Percentiles rank a stretch among this genome's conserved stretches.
Evolutionary conservation across 495 filamentous ascomycete genomes (phyloP).

Genomic region (Daldinia childiae): DNA sequence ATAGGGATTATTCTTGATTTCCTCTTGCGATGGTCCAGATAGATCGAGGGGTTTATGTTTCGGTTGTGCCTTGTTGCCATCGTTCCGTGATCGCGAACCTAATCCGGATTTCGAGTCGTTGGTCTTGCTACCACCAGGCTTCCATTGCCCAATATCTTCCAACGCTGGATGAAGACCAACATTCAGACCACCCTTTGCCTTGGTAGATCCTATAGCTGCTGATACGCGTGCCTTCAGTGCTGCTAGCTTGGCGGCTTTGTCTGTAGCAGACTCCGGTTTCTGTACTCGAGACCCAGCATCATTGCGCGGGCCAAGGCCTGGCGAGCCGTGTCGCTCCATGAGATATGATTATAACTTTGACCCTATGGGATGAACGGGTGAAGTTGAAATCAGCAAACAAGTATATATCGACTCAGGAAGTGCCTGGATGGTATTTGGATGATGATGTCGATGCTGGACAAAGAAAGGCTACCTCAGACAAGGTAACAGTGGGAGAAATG

Average conservation of each 20-base stretch:
- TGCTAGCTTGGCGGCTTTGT: constrained; percentile 59
- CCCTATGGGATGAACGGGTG: background rate
- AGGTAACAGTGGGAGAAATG: background rate
- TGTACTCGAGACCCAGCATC: constrained; percentile 60
- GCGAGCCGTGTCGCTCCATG: constrained; percentile 57
- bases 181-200: constrained; percentile 79
- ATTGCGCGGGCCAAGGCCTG: constrained; percentile 63
- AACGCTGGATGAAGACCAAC: constrained; percentile 91
- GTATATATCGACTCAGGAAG: background rate
- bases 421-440: background rate
- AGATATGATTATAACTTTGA: constrained; percentile 47
- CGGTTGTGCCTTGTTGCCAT: constrained; percentile 11
- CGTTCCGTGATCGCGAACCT: constrained; percentile 34
- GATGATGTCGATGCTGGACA: constrained; percentile 4
- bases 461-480: constrained; percentile 24
- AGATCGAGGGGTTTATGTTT: constrained; percentile 63
- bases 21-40: constrained; percentile 71
- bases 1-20: constrained; percentile 76
- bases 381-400: background rate
- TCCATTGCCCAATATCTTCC: constrained; percentile 73
- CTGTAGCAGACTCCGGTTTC: constrained; percentile 64
- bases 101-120: constrained; percentile 43
- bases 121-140: constrained; percentile 54
- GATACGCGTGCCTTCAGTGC: constrained; percentile 86
- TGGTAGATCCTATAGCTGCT: constrained; percentile 70